Conservation (phyloP, 1,284 basidiomycete species). For the Austroboletus niveus region DNA sequence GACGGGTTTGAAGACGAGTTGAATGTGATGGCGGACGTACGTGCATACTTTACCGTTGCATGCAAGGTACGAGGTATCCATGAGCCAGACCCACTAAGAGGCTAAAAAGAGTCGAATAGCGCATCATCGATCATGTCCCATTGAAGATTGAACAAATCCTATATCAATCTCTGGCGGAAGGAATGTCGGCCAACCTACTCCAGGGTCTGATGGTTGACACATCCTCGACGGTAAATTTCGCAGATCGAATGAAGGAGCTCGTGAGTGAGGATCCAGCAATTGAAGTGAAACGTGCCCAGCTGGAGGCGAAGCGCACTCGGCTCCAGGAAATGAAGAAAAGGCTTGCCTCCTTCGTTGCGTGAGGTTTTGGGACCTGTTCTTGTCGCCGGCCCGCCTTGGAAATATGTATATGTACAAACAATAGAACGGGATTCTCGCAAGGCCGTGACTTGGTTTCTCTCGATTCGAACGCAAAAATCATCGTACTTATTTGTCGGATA, state of each 20-base stretch:
- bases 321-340: constrained; percentile 38
- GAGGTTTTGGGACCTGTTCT: neutral
- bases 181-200: constrained; percentile 42
- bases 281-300: constrained; percentile 26
- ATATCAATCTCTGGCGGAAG: constrained; percentile 39
- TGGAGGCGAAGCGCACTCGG: constrained; percentile 29
- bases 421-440: too few species aligned
- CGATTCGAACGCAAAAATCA: too few species aligned
- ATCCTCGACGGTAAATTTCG: constrained; percentile 8
- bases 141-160: constrained; percentile 51
- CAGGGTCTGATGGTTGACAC: constrained; percentile 31
- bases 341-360: constrained; percentile 26
- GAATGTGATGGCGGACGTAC: constrained; percentile 48
- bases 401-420: constrained; percentile 1
- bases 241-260: constrained; percentile 35
- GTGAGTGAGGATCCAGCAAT: constrained; percentile 45
- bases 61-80: constrained; percentile 36
- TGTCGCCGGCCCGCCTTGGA: neutral
- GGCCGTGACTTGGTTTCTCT: too few species aligned
- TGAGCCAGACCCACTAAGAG: neutral
- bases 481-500: too few species aligned
- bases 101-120: constrained; percentile 32
- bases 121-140: constrained; percentile 54
- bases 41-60: constrained; percentile 51
- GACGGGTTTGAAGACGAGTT: constrained; percentile 39